Evolutionary conservation across 768 basidiomycete genomes (phyloP), one percentile per base, ranked within the genome.

Genomic region (Lactarius tabidus): DNA sequence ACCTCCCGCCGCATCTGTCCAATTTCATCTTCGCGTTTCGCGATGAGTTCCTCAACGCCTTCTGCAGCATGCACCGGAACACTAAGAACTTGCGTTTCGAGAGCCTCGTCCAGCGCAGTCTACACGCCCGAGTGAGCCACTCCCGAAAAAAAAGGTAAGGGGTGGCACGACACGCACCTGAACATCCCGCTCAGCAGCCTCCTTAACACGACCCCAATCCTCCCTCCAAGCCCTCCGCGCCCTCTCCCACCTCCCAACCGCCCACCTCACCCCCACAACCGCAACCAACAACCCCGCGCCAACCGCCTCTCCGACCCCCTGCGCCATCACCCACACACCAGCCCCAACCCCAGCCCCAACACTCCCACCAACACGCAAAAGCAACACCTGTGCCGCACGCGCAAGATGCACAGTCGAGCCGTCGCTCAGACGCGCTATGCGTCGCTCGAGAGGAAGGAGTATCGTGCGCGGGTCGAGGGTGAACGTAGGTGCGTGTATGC

Each of bases 171-270:
- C 60, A 3, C 28, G 33, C 39, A 63, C 69, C 72, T 73, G 62
- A 26, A 74, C 60, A 39, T 76, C 75, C 35, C 75, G 60, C 61
- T 72, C 73, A 4, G 74, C 69, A 1, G 74, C 73, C 57, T 71
- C 67, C 36, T 65, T 66, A 2, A 74, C 69, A 26, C 75, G 62
- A n/a, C 43, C 31, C 74, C 74, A 76, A 43, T 72, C 74, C 9
- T 64, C 63, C 69, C 70, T 72, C 71, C 72, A 76, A 36, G 54
- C 61, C 54, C 52, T 66, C 63, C 71, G 69, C 39, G 69, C 71
- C 45, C 65, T 69, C 12, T 75, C 72, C 75, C 74, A 76, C 57
- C 65, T 62, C 35, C 70, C 69, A 20, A 74, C 60, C 17, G 70
- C 70, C 66, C 70, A 71, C 39, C 75, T 66, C 48, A 72, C 36